Evolutionary conservation across 2,329 filamentous ascomycete species (phyloP).

Genomic region (Clarireedia monteithiana): DNA sequence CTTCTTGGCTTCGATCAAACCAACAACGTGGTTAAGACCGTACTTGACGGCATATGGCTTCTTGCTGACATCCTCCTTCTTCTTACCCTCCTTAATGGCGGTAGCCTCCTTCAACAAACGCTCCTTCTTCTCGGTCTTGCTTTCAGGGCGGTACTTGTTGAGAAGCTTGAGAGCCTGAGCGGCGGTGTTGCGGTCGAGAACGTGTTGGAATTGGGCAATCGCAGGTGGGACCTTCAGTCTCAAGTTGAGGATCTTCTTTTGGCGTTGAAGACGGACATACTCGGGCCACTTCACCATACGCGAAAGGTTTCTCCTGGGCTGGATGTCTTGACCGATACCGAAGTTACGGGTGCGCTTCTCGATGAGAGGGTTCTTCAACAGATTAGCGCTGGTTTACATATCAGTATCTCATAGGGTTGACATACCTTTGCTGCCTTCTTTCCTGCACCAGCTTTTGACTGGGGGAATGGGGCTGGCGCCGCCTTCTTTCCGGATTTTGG

Average conservation of each 20-base stretch:
- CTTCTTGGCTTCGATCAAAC: constrained; percentile 99
- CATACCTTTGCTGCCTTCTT: constrained; percentile 97
- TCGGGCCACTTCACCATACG: constrained; percentile 99
- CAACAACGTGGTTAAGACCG: constrained; percentile 98
- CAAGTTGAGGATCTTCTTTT: constrained; percentile 92
- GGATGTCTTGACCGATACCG: constrained; percentile 98
- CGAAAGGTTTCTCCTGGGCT: constrained; percentile 89
- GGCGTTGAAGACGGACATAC: constrained; percentile 87
- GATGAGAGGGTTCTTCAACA: constrained; percentile 85
- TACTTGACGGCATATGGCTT: constrained; percentile 99
- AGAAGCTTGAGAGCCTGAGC: constrained; percentile 98
- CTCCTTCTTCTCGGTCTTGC: constrained; percentile 99
- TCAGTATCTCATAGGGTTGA: constrained; percentile 27
- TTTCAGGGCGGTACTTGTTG: constrained; percentile 99
- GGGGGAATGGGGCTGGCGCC: constrained; percentile 92
- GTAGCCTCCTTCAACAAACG: constrained; percentile 96
- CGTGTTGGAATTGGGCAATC: constrained; percentile 95
- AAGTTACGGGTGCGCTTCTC: constrained; percentile 98
- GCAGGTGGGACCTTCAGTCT: constrained; percentile 97
- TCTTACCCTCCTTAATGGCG: constrained; percentile 97
- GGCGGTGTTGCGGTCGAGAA: constrained; percentile 93
- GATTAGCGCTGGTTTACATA: constrained; percentile 15
- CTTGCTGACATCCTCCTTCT: constrained; percentile 99
- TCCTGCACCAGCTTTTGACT: constrained; percentile 73
- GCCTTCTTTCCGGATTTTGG: constrained; percentile 97